Evolutionary conservation across 2,329 filamentous ascomycete genomes (phyloP).

Genomic region (Penicillium sp.): DNA sequence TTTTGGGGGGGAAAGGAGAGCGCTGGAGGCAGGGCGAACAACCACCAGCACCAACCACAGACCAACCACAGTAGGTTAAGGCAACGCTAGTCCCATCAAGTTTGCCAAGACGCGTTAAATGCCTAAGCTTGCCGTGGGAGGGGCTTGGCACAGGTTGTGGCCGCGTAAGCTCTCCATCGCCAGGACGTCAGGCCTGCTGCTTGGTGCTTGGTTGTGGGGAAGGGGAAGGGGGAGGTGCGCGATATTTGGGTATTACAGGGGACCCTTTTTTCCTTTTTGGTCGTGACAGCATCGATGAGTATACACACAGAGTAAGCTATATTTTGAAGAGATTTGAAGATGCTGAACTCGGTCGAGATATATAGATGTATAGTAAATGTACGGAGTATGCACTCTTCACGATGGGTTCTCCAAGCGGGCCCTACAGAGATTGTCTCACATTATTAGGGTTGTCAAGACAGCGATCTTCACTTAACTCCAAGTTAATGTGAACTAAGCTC

Average conservation of each 20-base stretch:
- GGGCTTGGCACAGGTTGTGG: conserved; percentile 28
- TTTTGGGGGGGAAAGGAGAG: neutral
- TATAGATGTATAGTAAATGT: no score
- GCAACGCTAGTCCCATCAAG: neutral
- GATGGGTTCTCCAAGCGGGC: neutral
- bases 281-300: no score
- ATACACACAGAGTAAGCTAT: neutral
- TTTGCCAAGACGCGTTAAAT: conserved; percentile 29
- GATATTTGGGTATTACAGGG: neutral
- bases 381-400: neutral
- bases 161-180: conserved; percentile 28
- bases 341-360: no score
- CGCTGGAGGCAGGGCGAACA: neutral
- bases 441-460: neutral
- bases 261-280: conserved; percentile 10
- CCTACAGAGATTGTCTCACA: conserved; percentile 1
- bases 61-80: neutral
- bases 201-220: conserved; percentile 27
- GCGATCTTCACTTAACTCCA: neutral
- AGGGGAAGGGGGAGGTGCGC: conserved; percentile 7
- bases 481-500: conserved; percentile 1
- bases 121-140: conserved; percentile 28
- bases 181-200: conserved; percentile 18
- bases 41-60: neutral
- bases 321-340: no score